Base-by-base conservation (phyloP, 2,329 filamentous ascomycete species). In the Neophaeococcomyces aloes region DNA sequence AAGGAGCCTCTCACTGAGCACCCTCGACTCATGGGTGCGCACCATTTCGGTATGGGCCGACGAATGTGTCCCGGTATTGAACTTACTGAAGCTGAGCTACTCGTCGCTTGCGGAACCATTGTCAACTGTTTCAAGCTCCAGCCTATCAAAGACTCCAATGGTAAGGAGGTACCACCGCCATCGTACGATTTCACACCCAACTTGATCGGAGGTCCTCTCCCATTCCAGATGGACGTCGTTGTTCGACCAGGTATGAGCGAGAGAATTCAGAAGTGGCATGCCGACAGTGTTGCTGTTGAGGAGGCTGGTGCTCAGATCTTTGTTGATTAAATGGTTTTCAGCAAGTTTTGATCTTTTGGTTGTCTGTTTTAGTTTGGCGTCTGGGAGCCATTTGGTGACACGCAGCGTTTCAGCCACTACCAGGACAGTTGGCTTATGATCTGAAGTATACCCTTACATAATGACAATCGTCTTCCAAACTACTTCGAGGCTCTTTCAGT, bases 11-110 rank as follows among this genome's bases (percentile, higher is more conserved):
- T 59, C 23, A 57, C 56, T 13, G 48, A 52, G 29, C 52, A 59
- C 35, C 57, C 57, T n/a, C 52, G 45, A 36, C 50, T 58, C 15
- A 56, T 53, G 47, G 50, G 53, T 37, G 52, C 52, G 40, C 48
- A 53, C 38, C 48, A 48, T 37, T 59, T 59, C 45, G 56, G 55
- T 23, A 58, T 54, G 49, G 57, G 56, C 44, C 51, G 55, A n/a
- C 52, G 57, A 33, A 51, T 53, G 44, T 59, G 56, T 36, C 54
- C 53, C 6, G 57, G 57, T 36, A 53, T 57, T 25, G 52, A 57
- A 42, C 37, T 56, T 30, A 54, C 51, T 11, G 48, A 57, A 37
- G 53, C 48, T 14, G 51, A 57, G 35, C 32, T 56, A 18, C 42
- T 57, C 7, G 51, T 56, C 32, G 50, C 54, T 15, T 54, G 53